These are phyloP conservation scores for Myochromella boudieri DNA, from an alignment of 768 basidiomycete genomes.

Conservation along the genomic window DNA sequence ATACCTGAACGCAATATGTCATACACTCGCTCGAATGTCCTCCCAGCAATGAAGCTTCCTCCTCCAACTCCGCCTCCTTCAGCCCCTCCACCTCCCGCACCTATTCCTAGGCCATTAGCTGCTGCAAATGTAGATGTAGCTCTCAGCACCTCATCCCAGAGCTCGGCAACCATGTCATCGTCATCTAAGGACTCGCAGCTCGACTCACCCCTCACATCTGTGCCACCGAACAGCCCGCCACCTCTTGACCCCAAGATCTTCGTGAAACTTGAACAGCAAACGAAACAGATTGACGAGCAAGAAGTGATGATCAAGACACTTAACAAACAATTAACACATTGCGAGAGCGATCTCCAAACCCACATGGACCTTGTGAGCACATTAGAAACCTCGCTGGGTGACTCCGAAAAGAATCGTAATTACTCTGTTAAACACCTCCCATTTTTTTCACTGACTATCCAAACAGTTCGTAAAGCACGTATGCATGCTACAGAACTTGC, in stretches of 20 bases:
- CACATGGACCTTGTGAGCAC: constrained; percentile 89
- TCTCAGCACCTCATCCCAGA: constrained; percentile 60
- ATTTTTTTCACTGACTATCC: constrained; percentile 5
- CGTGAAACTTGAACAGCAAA: constrained; percentile 67
- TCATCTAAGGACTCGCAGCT: constrained; percentile 70
- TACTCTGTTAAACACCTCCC: constrained; percentile 20
- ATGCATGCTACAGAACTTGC: constrained; percentile 91
- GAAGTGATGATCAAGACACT: constrained; percentile 91
- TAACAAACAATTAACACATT: constrained; percentile 92
- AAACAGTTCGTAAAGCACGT: constrained; percentile 84
- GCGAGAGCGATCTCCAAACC: constrained; percentile 86
- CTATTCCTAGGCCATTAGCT: constrained; percentile 55
- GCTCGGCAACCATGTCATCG: constrained; percentile 49
- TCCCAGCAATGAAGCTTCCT: constrained; percentile 75
- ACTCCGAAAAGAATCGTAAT: constrained; percentile 92
- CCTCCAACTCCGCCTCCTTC: constrained; percentile 88
- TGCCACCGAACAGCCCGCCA: constrained; percentile 37
- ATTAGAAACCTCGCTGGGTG: constrained; percentile 82
- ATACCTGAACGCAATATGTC: constrained; percentile 50
- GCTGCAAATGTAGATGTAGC: constrained; percentile 46
- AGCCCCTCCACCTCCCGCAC: constrained; percentile 83
- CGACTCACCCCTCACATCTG: constrained; percentile 69
- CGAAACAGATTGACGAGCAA: constrained; percentile 78
- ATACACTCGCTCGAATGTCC: constrained; percentile 56
- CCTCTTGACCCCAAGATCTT: constrained; percentile 55